phyloP scores from a whole-genome alignment of 257 asterid genomes.

The Solanum rostratum region DNA sequence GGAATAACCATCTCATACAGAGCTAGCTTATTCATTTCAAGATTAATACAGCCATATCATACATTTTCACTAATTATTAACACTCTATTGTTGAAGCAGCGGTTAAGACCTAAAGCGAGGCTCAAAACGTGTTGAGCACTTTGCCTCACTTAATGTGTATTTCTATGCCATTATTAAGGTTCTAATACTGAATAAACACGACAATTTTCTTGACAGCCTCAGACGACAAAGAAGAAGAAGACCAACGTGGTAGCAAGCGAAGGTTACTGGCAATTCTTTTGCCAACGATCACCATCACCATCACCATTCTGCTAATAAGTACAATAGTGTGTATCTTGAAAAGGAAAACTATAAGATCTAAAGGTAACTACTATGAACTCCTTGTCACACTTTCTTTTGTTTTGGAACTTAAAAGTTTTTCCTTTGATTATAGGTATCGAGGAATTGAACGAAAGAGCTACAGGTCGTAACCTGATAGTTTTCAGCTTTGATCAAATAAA shows the following conservation, averaged over 20 bases:
- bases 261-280: background rate
- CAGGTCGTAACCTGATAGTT: background rate
- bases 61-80: background rate
- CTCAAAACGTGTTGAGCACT: too few relatives aligned
- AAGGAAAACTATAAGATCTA: background rate
- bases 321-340: slow-evolving; percentile 2
- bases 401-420: background rate
- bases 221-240: slow-evolving; percentile 1
- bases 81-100: too few relatives aligned
- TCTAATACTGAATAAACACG: too few relatives aligned
- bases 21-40: background rate
- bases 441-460: background rate
- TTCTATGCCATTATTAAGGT: background rate
- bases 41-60: background rate
- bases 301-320: slow-evolving; percentile 10
- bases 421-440: background rate
- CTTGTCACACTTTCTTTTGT: background rate
- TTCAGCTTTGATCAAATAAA: slow-evolving; percentile 9
- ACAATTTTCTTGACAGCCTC: slow-evolving; percentile 8
- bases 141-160: too few relatives aligned
- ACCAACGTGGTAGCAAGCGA: background rate
- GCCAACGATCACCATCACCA: slow-evolving; percentile 2
- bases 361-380: slow-evolving; percentile 4
- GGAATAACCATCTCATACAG: background rate
- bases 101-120: background rate